A percentile compares a stretch with the other conserved stretches of the same genome.
Conservation (phyloP, 2,329 filamentous ascomycete species). For the Dothidotthia symphoricarpi region DNA sequence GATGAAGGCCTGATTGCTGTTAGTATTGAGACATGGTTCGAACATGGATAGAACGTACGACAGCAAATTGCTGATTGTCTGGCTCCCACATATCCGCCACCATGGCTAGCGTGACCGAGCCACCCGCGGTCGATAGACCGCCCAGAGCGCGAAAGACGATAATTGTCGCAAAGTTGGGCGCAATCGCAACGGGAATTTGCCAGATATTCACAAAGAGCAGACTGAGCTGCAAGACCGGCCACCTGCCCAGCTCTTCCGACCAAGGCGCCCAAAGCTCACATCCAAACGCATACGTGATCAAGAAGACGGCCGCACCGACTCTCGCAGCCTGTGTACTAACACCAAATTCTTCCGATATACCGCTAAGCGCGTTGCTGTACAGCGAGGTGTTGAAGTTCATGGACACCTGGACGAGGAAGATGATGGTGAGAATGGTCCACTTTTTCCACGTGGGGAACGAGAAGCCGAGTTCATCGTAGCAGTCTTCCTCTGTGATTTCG, state of each 20-base stretch:
- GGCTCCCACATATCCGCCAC: conserved; percentile 62
- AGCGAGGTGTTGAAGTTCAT: conserved; percentile 61
- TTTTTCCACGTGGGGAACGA: conserved; percentile 52
- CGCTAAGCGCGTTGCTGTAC: conserved; percentile 53
- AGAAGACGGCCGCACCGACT: conserved; percentile 73
- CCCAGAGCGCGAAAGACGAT: conserved; percentile 58
- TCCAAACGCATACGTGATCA: conserved; percentile 78
- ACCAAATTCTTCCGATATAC: conserved; percentile 61
- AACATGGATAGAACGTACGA: conserved; percentile 26
- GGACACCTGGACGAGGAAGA: conserved; percentile 55
- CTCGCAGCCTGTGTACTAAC: conserved; percentile 69
- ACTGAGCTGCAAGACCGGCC: conserved; percentile 70
- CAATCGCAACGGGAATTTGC: conserved; percentile 64
- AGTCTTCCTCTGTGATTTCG: conserved; percentile 51
- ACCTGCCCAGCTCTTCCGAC: conserved; percentile 79
- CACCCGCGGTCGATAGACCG: conserved; percentile 56
- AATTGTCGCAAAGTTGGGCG: conserved; percentile 69
- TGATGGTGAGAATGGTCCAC: conserved; percentile 53
- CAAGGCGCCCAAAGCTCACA: conserved; percentile 88
- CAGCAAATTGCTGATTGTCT: conserved; percentile 58
- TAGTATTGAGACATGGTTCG: conserved; percentile 4
- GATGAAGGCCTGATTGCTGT: conserved; percentile 42
- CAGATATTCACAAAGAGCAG: conserved; percentile 76
- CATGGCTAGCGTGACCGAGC: conserved; percentile 64
- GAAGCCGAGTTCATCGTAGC: conserved; percentile 52